Evolutionary conservation across 1,284 basidiomycete genomes (phyloP).

Genomic region (Fistulina hepatica): DNA sequence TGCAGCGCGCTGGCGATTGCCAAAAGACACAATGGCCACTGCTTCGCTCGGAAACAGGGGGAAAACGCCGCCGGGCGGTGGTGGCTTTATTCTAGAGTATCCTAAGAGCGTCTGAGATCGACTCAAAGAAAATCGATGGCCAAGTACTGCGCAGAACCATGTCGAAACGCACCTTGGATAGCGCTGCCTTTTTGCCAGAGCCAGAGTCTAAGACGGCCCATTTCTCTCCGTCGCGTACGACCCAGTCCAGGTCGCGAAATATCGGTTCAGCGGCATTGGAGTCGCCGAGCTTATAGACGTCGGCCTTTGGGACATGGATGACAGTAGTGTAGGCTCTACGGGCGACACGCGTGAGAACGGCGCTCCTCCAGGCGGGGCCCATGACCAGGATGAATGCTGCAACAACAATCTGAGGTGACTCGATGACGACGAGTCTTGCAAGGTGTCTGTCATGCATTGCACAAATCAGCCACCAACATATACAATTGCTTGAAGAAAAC

Average conservation of each 20-base stretch:
- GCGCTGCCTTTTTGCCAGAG: constrained; percentile 36
- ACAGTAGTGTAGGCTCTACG: constrained; percentile 14
- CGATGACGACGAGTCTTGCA: too few species aligned
- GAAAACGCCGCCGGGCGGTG: constrained; percentile 56
- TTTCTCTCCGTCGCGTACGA: constrained; percentile 47
- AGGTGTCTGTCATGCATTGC: too few species aligned
- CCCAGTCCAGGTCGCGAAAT: constrained; percentile 49
- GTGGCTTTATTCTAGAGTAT: constrained; percentile 55
- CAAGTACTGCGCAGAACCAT: too few species aligned
- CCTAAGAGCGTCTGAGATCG: constrained; percentile 50
- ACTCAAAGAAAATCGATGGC: neutral
- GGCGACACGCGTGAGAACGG: too few species aligned
- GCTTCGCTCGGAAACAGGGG: constrained; percentile 53
- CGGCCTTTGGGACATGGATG: constrained; percentile 32
- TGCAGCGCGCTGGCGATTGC: constrained; percentile 44
- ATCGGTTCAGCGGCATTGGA: constrained; percentile 33
- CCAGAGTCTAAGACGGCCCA: constrained; percentile 63
- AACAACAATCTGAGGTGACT: too few species aligned
- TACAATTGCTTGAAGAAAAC: too few species aligned
- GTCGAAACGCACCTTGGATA: constrained; percentile 49
- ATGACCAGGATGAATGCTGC: too few species aligned
- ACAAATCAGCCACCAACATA: too few species aligned
- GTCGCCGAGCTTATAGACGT: constrained; percentile 44
- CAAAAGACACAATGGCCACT: constrained; percentile 65
- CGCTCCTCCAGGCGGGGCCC: too few species aligned